Conservation (phyloP, 805 yeast species). For the Candida koratica region DNA sequence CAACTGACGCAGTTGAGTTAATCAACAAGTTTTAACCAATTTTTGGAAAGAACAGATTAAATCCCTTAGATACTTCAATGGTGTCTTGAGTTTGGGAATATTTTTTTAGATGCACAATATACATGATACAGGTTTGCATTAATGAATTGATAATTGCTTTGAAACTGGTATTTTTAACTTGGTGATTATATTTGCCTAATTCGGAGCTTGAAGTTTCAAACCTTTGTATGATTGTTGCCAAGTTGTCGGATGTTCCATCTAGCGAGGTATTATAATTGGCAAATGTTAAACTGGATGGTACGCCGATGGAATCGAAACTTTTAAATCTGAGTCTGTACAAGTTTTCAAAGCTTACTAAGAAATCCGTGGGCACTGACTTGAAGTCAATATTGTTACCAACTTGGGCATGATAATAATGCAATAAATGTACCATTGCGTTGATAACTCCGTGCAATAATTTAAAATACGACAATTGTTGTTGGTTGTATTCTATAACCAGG, state of each 20-base stretch:
- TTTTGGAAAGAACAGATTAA: conserved; percentile 13
- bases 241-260: background rate
- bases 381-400: conserved; percentile 4
- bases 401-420: conserved; percentile 10
- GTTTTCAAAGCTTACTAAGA: conserved; percentile 11
- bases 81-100: background rate
- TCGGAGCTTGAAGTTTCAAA: conserved; percentile 8
- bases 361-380: conserved; percentile 3
- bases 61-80: conserved; percentile 4
- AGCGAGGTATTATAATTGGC: conserved; percentile 7
- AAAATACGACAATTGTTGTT: conserved; percentile 7
- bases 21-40: conserved; percentile 6
- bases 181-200: conserved; percentile 1
- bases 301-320: conserved; percentile 16
- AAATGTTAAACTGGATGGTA: conserved; percentile 11
- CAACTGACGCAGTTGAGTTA: conserved; percentile 6
- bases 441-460: conserved; percentile 6
- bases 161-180: conserved; percentile 1
- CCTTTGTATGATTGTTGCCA: background rate
- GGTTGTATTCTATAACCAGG: conserved; percentile 4
- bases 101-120: conserved; percentile 7
- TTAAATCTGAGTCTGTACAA: conserved; percentile 14
- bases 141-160: conserved; percentile 10
- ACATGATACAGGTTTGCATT: conserved; percentile 14
- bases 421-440: conserved; percentile 2